Base-by-base conservation (phyloP, 257 asterid genomes). In the Capsicum pubescens region DNA sequence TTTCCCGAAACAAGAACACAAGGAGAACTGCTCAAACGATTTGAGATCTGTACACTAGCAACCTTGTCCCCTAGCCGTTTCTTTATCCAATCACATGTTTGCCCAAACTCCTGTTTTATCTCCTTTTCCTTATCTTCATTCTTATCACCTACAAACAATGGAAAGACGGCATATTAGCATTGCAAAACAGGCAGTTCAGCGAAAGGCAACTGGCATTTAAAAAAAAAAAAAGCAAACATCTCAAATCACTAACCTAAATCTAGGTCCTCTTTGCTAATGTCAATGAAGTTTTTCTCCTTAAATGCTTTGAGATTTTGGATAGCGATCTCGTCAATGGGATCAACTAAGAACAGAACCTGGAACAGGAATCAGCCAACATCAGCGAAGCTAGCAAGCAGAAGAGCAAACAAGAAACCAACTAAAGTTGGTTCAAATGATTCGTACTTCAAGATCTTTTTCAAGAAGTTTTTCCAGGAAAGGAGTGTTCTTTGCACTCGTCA, bases 1-100 rank as follows among this genome's bases (percentile, higher is more conserved):
- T 97, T 97, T 83, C 98, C 98, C 1, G 99, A 88, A 60, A 95
- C 99, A 88, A 97, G 98, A 86, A 93, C 98, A 88, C 98, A 97
- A 68, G 99, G 99, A 46, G 99, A 97, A 52, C 92, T 19, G 86
- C 97, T 92, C 81, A 97, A 92, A 72, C 99, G 98, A 84, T 88
- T 95, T 61, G 99, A 97, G 83, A 97, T 91, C 84, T 97, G 98
- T 79, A 97, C 99, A 59, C 96, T 89, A 13, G 98, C 95, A 58
- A 97, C 98, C 86, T 88, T 94, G 36, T 95, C 96, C 6, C 95
- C 98, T 58, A 97, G 88, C 36, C 91, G 93, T 55, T 93, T 91
- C 89, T 97, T 93, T 56, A 97, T 95, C 99, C 99, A 97, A 74
- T 95, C 97, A 87, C 98, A 93, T 19, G 96, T 91, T 86, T 89